Evolutionary conservation across 2,329 filamentous ascomycete species (phyloP), one percentile per base, ranked within the genome.

Genomic region (Ilyonectria mors-panacis): DNA sequence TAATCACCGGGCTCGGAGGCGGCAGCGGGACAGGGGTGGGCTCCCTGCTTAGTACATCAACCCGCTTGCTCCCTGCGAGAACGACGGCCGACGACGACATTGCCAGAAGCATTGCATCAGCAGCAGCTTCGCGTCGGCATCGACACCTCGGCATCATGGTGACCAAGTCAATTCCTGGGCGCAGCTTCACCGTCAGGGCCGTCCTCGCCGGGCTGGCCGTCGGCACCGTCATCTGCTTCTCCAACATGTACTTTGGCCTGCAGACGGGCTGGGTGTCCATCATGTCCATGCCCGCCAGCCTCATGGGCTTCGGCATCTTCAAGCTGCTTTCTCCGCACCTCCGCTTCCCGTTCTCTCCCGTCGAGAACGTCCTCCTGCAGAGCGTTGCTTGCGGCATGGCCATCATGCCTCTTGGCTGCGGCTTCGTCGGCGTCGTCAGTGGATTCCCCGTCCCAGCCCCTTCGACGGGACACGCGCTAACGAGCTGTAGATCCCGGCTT

Each of bases 161-260:
- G 54, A 73, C 70, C n/a, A 70, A 62, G 42, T 53, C 51, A 33
- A 63, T 80, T 67, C 79, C 81, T 3, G 86, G 85, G 58, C 88
- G 88, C 53, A 94, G 94, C 83, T 98, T 99, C 82, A 98, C 96
- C 0, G 65, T 92, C 28, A 92, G 96, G 63, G 94, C 94, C 57
- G 86, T 98, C 44, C 78, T 90, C 6, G 94, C 93, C 30, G 96
- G 96, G 17, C 85, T 97, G 6, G 84, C 89, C 4, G 96, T 99
- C 70, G 96, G 96, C 45, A 89, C 96, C 5, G 85, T 98, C 62
- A 97, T 98, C 76, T 96, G 93, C 78, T 97, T 97, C 79, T 97
- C 94, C 59, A 99, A 99, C 79, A 98, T 97, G 85, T 99, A 98
- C 81, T 99, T 99, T 79, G 96, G 96, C n/a, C 85, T 99, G 35